Conservation (phyloP, 495 filamentous ascomycete species). For the Podospora comata region DNA sequence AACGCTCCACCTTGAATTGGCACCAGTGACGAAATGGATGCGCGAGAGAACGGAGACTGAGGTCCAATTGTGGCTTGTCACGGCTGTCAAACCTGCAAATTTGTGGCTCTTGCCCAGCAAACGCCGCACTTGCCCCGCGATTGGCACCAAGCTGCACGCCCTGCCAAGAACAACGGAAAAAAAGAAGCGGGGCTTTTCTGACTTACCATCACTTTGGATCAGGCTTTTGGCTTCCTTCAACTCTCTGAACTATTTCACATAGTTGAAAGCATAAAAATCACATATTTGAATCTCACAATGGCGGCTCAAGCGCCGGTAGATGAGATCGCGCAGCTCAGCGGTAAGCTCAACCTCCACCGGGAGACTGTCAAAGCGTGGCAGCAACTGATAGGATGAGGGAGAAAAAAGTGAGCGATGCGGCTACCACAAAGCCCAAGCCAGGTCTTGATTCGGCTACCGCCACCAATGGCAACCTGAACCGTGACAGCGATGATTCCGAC, state of each 20-base stretch:
- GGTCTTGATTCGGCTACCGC: slow-evolving; percentile 40
- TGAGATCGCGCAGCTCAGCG: slow-evolving; percentile 39
- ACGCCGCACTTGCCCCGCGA: slow-evolving; percentile 19
- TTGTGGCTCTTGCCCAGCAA: neutral
- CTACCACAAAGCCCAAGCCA: slow-evolving; percentile 51
- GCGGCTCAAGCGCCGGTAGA: slow-evolving; percentile 43
- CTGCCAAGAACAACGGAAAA: neutral
- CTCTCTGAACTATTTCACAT: neutral
- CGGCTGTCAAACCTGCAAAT: neutral
- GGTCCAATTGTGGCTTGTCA: slow-evolving; percentile 9
- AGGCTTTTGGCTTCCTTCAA: neutral
- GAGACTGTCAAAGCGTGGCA: neutral
- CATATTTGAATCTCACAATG: slow-evolving; percentile 30
- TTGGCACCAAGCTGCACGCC: slow-evolving; percentile 3
- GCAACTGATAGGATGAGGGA: slow-evolving; percentile 7
- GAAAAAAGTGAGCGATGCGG: slow-evolving; percentile 39
- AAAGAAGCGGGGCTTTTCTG: slow-evolving; percentile 1
- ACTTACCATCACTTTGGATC: slow-evolving; percentile 7
- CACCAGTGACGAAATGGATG: slow-evolving; percentile 23
- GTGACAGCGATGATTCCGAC: slow-evolving; percentile 65
- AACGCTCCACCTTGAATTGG: slow-evolving; percentile 8
- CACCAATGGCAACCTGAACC: slow-evolving; percentile 57
- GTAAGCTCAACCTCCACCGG: slow-evolving; percentile 19
- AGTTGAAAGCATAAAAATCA: neutral
- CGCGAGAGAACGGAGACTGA: neutral